Conservation (phyloP, 345 rosid genomes). For the Moricandia moricandioides region DNA sequence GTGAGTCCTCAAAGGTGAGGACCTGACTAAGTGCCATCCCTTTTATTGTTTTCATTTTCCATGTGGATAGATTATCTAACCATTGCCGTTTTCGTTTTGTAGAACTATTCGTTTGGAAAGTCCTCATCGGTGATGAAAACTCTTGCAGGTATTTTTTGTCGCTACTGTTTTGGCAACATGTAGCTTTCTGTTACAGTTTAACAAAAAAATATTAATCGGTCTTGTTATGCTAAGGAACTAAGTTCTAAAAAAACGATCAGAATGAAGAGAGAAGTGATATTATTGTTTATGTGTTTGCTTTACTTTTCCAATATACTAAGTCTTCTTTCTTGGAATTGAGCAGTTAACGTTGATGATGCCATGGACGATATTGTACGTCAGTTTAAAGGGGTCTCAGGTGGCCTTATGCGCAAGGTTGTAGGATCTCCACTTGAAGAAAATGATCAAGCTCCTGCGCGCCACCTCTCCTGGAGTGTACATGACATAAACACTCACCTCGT, state of each 20-base stretch:
- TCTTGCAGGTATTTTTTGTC: conserved; percentile 66
- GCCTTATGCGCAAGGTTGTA: conserved; percentile 76
- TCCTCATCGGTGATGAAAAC: conserved; percentile 91
- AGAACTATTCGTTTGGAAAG: conserved; percentile 95
- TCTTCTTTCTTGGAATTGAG: conserved; percentile 15
- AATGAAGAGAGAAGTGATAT: not conserved
- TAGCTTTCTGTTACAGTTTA: not conserved
- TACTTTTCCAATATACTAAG: conserved; percentile 4
- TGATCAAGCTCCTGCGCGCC: conserved; percentile 49
- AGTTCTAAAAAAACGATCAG: not conserved
- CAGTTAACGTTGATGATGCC: conserved; percentile 99
- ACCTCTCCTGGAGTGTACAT: conserved; percentile 63
- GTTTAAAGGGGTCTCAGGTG: conserved; percentile 88
- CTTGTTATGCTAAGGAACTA: conserved; percentile 1
- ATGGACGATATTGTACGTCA: conserved; percentile 93
- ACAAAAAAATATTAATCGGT: not conserved
- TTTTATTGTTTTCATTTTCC: not conserved
- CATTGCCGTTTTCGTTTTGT: conserved; percentile 34
- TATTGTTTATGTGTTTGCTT: conserved; percentile 18
- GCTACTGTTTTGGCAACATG: not conserved
- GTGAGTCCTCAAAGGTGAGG: conserved; percentile 80
- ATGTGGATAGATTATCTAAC: conserved; percentile 24
- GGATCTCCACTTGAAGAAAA: conserved; percentile 48
- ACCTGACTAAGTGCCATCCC: conserved; percentile 14
- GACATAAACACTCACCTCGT: conserved; percentile 44